Evolutionary conservation across 768 basidiomycete genomes (phyloP).

Genomic region (Tylopilus sp.): DNA sequence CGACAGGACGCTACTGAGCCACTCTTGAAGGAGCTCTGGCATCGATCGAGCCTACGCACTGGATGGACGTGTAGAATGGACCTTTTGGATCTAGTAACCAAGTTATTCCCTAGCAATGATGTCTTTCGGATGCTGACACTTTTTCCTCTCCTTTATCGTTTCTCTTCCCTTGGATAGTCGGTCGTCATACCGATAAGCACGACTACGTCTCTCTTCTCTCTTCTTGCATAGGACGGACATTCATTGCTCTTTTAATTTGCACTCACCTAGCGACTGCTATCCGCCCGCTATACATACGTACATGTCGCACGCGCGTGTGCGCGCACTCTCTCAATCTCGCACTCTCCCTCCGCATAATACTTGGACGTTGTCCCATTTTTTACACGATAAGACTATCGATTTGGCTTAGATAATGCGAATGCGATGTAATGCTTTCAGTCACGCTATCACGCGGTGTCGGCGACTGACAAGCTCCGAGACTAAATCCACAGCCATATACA

Average conservation of each 20-base stretch:
- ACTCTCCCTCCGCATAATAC: constrained; percentile 1
- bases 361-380: not conserved
- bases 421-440: not conserved
- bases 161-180: constrained; percentile 4
- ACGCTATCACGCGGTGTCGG: too few species aligned
- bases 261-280: not conserved
- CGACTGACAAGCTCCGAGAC: too few species aligned
- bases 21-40: constrained; percentile 23
- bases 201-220: not conserved
- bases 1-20: constrained; percentile 63
- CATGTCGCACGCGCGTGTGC: not conserved
- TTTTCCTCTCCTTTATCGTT: constrained; percentile 1
- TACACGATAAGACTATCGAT: not conserved
- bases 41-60: too few species aligned
- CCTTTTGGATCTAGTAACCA: constrained; percentile 20
- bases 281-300: not conserved
- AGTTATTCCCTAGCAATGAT: constrained; percentile 8
- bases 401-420: constrained; percentile 1
- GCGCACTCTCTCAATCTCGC: not conserved
- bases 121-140: constrained; percentile 15
- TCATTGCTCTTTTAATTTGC: constrained; percentile 7
- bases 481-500: not conserved
- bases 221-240: constrained; percentile 12
- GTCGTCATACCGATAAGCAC: not conserved
- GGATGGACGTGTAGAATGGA: constrained; percentile 18